Base-by-base conservation (phyloP, 1,284 basidiomycete species). In the Wallemia hederae region DNA sequence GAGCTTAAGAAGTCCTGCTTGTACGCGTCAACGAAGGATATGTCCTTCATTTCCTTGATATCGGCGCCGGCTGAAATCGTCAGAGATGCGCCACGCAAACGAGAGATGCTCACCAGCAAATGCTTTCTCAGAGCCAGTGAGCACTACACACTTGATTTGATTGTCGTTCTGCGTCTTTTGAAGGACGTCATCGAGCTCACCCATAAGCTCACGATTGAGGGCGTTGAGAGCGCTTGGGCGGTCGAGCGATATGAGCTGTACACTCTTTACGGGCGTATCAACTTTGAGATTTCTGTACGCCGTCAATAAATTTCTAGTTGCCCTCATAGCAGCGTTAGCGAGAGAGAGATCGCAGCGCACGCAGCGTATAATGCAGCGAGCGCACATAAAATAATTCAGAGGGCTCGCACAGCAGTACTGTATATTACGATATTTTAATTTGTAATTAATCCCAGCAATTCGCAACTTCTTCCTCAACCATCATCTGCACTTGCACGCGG, bases 141-240 rank as follows among this genome's bases (percentile, higher is more conserved):
- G 72, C 17, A 99, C 89, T 66, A 98, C 81, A 24, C 88, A 89
- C 58, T 83, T 79, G 59, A 86, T 74, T 11, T 74, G 72, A 33
- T 80, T 75, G 66, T 92, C 88, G 55, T 72, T 73, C 67, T 89
- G 85, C 2, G 83, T 80, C 59, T 79, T 77, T 28, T 73, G 75
- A 59, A 91, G 70, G 19, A 85, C 88, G 60, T 78, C 74, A 68
- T 87, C 85, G 59, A 94, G 77, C 68, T 86, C 81, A 24, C 72
- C 71, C 69, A 90, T 82, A 62, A 92, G 75, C 7, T 85, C 82
- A 11, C 81, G 77, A 67, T 78, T 85, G 63, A 98, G 76, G 34
- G 94, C 92, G 70, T 98, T 97, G 66, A 97, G 77, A 25, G 88
- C 88, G 69, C 94, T 96, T 59, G 94, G 92, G 61, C 92, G 78